Evolutionary conservation across 83 land plant genomes (phyloP).

Genomic region (Diphasiastrum complanatum): DNA sequence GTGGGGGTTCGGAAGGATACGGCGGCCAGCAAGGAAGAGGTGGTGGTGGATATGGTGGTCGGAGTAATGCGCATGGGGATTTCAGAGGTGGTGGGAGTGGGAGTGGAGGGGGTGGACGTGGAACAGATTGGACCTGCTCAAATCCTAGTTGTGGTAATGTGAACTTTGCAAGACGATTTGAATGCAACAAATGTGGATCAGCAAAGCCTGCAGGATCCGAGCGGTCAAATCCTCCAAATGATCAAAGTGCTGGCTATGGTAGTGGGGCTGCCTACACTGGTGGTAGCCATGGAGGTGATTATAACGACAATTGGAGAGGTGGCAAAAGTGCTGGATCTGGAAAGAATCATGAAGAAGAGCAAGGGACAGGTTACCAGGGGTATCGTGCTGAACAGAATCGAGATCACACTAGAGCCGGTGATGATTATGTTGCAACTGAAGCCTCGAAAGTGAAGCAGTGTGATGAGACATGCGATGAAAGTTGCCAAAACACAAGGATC

Average conservation of each 20-base stretch:
- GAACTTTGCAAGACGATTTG: slow-evolving; percentile 90
- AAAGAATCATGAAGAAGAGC: no score
- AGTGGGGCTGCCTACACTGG: slow-evolving; percentile 12
- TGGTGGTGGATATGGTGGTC: no score
- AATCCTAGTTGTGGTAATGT: slow-evolving; percentile 86
- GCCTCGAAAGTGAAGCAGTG: slow-evolving; percentile 75
- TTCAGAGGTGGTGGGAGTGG: slow-evolving; percentile 39
- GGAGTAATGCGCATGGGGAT: slow-evolving; percentile 41
- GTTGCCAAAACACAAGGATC: slow-evolving; percentile 86
- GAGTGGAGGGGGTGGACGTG: slow-evolving; percentile 63
- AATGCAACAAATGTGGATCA: slow-evolving; percentile 88
- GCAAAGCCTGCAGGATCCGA: slow-evolving; percentile 47
- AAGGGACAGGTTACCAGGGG: no score
- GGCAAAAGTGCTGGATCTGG: no score
- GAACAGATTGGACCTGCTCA: slow-evolving; percentile 97
- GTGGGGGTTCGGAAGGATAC: no score
- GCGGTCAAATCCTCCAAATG: no score
- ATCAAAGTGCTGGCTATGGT: slow-evolving; percentile 22
- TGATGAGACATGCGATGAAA: slow-evolving; percentile 81
- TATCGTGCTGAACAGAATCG: no score
- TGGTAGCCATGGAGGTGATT: slow-evolving; percentile 19
- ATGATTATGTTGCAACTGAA: slow-evolving; percentile 4
- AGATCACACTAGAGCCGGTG: not conserved
- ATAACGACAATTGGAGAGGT: slow-evolving; percentile 10
- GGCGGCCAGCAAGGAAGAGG: no score